Percentiles rank a stretch among this genome's conserved stretches.
These are phyloP conservation scores for Venturia aucupariae DNA, from an alignment of 2,329 filamentous ascomycete genomes.

Conservation along the genomic window DNA sequence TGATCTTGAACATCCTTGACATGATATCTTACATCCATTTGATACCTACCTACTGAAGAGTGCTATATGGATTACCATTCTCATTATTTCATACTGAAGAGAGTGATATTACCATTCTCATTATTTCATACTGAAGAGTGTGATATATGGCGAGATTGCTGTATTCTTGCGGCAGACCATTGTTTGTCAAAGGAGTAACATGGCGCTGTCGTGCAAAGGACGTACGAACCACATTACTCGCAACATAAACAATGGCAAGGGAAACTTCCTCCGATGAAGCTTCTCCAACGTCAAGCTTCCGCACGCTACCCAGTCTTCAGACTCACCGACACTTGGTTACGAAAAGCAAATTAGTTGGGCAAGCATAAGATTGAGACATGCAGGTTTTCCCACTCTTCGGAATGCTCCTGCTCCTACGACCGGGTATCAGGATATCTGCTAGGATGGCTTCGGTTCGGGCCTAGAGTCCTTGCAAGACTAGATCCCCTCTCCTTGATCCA, in stretches of 20 bases:
- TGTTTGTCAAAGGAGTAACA: not conserved
- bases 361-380: conserved; percentile 2
- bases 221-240: not conserved
- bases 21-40: too few species aligned
- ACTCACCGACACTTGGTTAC: not conserved
- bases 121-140: too few species aligned
- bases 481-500: not conserved
- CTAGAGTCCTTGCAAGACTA: not conserved
- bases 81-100: too few species aligned
- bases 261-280: not conserved
- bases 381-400: not conserved
- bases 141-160: too few species aligned
- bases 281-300: not conserved
- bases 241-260: not conserved
- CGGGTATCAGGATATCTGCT: not conserved
- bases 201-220: not conserved
- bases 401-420: not conserved
- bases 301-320: not conserved
- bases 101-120: too few species aligned
- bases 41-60: too few species aligned
- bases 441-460: conserved; percentile 7
- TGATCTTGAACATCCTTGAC: not conserved
- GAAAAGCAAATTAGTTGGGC: not conserved
- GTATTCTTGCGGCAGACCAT: too few species aligned
- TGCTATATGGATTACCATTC: too few species aligned